Conservation (phyloP, 257 asterid genomes). For the Ligustrum vulgare region DNA sequence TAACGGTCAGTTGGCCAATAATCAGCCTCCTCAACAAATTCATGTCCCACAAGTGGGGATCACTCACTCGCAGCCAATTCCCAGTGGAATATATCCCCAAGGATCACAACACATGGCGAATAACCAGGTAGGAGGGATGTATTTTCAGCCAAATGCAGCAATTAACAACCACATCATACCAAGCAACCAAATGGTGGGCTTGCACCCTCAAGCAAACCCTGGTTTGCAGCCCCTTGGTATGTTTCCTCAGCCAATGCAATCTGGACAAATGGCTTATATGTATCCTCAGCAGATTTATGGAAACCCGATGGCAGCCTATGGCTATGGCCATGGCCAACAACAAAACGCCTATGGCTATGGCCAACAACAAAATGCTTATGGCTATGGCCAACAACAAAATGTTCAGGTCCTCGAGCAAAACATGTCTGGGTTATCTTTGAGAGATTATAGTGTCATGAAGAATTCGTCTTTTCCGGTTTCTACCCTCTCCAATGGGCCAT, state of each 20-base stretch:
- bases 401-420: constrained; percentile 63
- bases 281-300: constrained; percentile 67
- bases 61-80: not conserved
- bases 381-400: constrained; percentile 52
- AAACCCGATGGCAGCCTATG: constrained; percentile 60
- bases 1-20: constrained; percentile 32
- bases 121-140: constrained; percentile 44
- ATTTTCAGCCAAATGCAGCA: constrained; percentile 33
- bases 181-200: constrained; percentile 41
- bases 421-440: constrained; percentile 66
- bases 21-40: constrained; percentile 47
- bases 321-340: constrained; percentile 36
- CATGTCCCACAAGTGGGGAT: constrained; percentile 22
- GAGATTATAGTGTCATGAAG: constrained; percentile 54
- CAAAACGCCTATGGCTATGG: constrained; percentile 26
- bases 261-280: constrained; percentile 33
- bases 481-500: constrained; percentile 50
- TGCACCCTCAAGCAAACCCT: constrained; percentile 36
- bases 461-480: constrained; percentile 37
- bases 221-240: constrained; percentile 38
- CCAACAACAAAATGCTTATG: constrained; percentile 60
- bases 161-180: constrained; percentile 40
- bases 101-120: constrained; percentile 35
- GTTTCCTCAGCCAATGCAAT: constrained; percentile 53
- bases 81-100: constrained; percentile 3